Evolutionary conservation across 2,329 filamentous ascomycete genomes (phyloP), one percentile per base, ranked within the genome.

Genomic region (Xylariaceae sp.): DNA sequence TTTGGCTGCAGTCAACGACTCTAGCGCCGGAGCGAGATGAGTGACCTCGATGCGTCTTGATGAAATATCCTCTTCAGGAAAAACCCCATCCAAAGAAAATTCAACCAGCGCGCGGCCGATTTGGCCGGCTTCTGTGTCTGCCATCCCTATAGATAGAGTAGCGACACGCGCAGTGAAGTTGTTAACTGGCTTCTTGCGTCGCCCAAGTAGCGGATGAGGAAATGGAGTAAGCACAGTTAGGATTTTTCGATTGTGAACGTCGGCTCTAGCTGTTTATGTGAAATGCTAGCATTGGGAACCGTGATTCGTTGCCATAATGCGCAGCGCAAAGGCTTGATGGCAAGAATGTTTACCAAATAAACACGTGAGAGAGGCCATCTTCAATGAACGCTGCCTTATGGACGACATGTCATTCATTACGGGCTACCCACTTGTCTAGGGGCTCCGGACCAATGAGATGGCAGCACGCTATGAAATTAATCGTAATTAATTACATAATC

Each of bases 21-120:
- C 63, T 26, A 79, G 67, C 39, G 76, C 76, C 30, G 65, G 60
- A 12, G 71, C 70, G 1, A 80, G 69, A 55, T 70, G 66, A 12
- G 68, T 61, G 9, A 68, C 61, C 30, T 64, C 62, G 30, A 77
- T 57, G n/a, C 59, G 59, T 19, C 68, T 63, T 1, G 69, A 71
- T 8, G 74, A 76, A n/a, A 76, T 61, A 26, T 67, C 68, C 49
- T 78, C 73, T n/a, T 77, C 73, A 2, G 78, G 78, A 57, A 79
- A 80, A 42, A 66, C 58, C 39, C 74, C 72, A 51, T 74, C 63
- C 2, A 72, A 58, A 51, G 87, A 79, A 64, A 86, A 88, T 57
- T 83, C 74, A 54, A 89, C 80, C 42, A 90, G 72, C 3, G 83
- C 83, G 57, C 80, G 75, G 60, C 80, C 81, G 51, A 86, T 70